phyloP scores from a whole-genome alignment of 208 protist genomes.

The Leishmania arabica region DNA sequence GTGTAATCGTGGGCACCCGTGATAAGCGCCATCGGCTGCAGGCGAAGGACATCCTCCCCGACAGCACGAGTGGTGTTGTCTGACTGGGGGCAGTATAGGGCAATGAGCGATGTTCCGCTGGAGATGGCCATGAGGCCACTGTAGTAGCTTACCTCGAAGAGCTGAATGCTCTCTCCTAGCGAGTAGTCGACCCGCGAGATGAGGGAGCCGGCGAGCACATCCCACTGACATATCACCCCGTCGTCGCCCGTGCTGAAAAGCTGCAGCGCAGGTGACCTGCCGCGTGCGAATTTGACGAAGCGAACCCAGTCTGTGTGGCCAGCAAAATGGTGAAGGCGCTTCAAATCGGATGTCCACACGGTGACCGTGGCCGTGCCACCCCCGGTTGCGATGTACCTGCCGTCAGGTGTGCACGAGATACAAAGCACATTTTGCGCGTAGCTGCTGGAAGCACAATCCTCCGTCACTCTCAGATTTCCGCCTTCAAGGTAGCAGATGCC shows the following conservation, averaged over 20 bases:
- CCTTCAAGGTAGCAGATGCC: conserved; percentile 27
- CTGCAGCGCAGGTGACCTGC: conserved; percentile 33
- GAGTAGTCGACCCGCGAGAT: conserved; percentile 71
- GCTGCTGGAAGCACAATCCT: conserved; percentile 27
- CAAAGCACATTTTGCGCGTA: conserved; percentile 64
- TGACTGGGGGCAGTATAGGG: conserved; percentile 48
- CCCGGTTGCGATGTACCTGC: conserved; percentile 63
- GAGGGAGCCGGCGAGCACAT: conserved; percentile 53
- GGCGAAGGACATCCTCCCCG: conserved; percentile 42
- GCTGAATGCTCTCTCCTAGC: conserved; percentile 62
- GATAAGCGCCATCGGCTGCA: conserved; percentile 64
- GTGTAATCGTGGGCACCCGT: conserved; percentile 55
- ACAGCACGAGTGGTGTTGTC: conserved; percentile 29
- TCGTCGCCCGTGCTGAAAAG: conserved; percentile 87
- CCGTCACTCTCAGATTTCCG: conserved; percentile 13
- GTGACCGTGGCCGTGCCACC: conserved; percentile 57
- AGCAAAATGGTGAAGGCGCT: conserved; percentile 52
- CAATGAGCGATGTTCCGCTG: conserved; percentile 56
- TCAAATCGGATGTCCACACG: conserved; percentile 64
- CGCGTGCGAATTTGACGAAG: conserved; percentile 74
- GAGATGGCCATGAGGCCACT: conserved; percentile 69
- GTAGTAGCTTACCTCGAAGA: conserved; percentile 74
- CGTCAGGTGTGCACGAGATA: conserved; percentile 67
- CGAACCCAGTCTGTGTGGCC: conserved; percentile 87
- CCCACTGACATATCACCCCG: conserved; percentile 78